Base-by-base conservation (phyloP, 2,329 filamentous ascomycete genomes). In the Diplocarpon rosae region DNA sequence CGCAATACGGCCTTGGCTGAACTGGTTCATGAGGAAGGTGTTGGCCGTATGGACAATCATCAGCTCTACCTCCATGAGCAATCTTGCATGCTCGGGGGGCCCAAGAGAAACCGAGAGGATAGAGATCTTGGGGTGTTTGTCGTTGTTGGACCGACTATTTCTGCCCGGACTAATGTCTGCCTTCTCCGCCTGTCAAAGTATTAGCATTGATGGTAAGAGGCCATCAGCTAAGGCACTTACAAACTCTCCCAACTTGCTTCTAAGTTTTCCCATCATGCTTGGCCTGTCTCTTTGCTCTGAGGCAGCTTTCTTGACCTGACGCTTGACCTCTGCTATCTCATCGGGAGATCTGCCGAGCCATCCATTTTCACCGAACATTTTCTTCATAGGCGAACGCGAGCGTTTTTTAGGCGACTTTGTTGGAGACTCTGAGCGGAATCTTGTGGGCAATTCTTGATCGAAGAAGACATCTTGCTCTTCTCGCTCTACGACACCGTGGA, bases 311-410 rank as follows among this genome's bases (percentile, higher is more conserved):
- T 52, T 50, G 17, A 30, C 14, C 20, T 45, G 37, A 7, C 27
- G 6, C 28, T 49, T 52, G 2, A 46, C 38, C 11, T 50, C 42
- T 9, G 45, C 16, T 7, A 42, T 20, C 39, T 58, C 56, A 34
- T 50, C 41, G 10, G 57, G 50, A 9, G 55, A 53, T 4, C 48
- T 33, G 33, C 56, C 58, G 31, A 62, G 54, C 55, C 56, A 62
- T 13, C 59, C 59, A 39, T 55, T 45, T 35, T 59, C 54, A 15
- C 59, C 59, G 41, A 61, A 61, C 56, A 62, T 54, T 44, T 59
- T 61, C 39, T 62, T 62, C 56, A 60, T 59, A 3, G 59, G 59
- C 9, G 59, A 62, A 6, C 59, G 57, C 12, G 58, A 56, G 37
- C 59, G 44, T 42, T 55, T 57, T 17, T 52, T 47, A 14, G 52